phyloP scores from a whole-genome alignment of 306 rosid species.

The Acacia confusa region DNA sequence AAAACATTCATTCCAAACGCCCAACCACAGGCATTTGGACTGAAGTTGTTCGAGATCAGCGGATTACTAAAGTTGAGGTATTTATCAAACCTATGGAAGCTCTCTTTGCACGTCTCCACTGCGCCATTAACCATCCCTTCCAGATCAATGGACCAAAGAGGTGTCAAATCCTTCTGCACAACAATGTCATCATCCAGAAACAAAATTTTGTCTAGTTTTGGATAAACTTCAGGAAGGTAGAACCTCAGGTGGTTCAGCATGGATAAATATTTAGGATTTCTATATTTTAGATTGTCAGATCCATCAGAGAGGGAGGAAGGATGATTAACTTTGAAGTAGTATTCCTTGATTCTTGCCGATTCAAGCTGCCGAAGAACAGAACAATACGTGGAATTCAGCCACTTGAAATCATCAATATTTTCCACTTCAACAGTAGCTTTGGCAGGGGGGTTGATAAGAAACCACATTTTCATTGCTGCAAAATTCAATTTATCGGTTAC shows the following conservation, averaged over 20 bases:
- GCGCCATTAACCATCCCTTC: slow-evolving; percentile 96
- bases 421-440: slow-evolving; percentile 78
- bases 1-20: slow-evolving; percentile 96
- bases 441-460: slow-evolving; percentile 76
- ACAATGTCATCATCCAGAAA: slow-evolving; percentile 97
- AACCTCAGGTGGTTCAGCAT: slow-evolving; percentile 95
- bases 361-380: slow-evolving; percentile 96
- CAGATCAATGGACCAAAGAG: slow-evolving; percentile 87
- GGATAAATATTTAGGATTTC: slow-evolving; percentile 94
- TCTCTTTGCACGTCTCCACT: slow-evolving; percentile 99
- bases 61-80: slow-evolving; percentile 93
- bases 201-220: slow-evolving; percentile 85
- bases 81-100: slow-evolving; percentile 98
- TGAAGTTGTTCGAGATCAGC: slow-evolving; percentile 72
- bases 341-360: slow-evolving; percentile 88
- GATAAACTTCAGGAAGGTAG: slow-evolving; percentile 93
- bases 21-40: slow-evolving; percentile 98
- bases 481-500: slow-evolving; percentile 90
- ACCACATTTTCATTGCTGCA: slow-evolving; percentile 97
- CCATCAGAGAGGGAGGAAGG: slow-evolving; percentile 88
- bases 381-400: slow-evolving; percentile 96
- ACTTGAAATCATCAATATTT: slow-evolving; percentile 88
- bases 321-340: slow-evolving; percentile 89
- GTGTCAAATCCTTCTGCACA: slow-evolving; percentile 90
- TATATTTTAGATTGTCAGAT: slow-evolving; percentile 81